These are phyloP conservation scores for Atractiella rhizophila DNA, from an alignment of 768 basidiomycete species.

Conservation along the genomic window DNA sequence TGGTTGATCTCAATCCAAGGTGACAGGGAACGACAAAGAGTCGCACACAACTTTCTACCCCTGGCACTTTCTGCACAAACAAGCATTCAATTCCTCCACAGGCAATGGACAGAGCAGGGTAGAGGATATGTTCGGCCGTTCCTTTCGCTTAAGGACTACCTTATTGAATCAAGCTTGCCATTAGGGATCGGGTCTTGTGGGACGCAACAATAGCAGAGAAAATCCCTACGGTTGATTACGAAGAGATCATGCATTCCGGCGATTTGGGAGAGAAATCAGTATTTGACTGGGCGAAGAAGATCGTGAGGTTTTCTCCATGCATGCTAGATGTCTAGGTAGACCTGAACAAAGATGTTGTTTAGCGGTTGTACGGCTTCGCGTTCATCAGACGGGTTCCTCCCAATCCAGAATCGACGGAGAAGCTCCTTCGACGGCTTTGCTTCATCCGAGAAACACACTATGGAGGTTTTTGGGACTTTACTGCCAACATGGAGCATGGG, in stretches of 20 bases:
- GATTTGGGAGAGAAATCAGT: constrained; percentile 43
- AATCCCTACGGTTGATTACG: constrained; percentile 47
- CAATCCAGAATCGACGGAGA: constrained; percentile 61
- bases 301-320: constrained; percentile 29
- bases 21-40: constrained; percentile 25
- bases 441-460: constrained; percentile 79
- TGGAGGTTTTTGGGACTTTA: constrained; percentile 93
- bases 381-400: constrained; percentile 57
- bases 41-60: constrained; percentile 63
- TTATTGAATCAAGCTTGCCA: neutral
- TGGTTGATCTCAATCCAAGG: neutral
- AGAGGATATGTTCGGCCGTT: neutral
- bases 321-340: neutral
- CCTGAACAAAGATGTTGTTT: neutral
- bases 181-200: constrained; percentile 53
- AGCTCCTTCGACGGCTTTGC: constrained; percentile 45
- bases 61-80: constrained; percentile 52
- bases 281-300: constrained; percentile 51
- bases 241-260: constrained; percentile 49
- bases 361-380: constrained; percentile 67
- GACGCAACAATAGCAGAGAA: constrained; percentile 44
- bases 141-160: constrained; percentile 23
- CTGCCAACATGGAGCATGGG: constrained; percentile 62
- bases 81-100: constrained; percentile 67
- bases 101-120: constrained; percentile 1